Conservation (phyloP, 352 stramenopile species). For the Phytophthora sp. region DNA sequence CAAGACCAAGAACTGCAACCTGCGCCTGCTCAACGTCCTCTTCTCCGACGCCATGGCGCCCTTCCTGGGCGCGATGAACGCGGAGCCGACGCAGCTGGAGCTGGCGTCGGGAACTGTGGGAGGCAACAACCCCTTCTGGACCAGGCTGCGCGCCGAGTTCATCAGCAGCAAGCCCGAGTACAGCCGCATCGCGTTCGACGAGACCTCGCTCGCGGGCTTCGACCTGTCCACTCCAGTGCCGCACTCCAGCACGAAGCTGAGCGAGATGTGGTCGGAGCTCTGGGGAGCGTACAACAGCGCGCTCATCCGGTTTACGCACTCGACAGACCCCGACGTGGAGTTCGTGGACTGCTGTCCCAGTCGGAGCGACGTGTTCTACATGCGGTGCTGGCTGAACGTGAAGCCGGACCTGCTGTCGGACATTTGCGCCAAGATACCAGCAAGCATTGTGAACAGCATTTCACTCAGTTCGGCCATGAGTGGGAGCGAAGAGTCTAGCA, state of each 20-base stretch:
- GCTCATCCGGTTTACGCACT: constrained; percentile 13
- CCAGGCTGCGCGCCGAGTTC: constrained; percentile 14
- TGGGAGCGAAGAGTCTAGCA: not conserved
- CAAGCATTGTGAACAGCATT: constrained; percentile 1
- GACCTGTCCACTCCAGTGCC: constrained; percentile 17
- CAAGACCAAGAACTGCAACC: constrained; percentile 34
- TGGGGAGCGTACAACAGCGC: constrained; percentile 19
- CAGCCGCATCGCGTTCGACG: constrained; percentile 12
- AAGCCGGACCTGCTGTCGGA: constrained; percentile 19
- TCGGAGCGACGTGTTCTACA: constrained; percentile 23
- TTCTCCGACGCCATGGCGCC: constrained; percentile 17
- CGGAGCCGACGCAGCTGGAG: constrained; percentile 12
- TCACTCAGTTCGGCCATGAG: not conserved
- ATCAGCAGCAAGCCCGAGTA: constrained; percentile 18
- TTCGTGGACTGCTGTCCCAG: constrained; percentile 23
- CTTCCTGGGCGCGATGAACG: constrained; percentile 17
- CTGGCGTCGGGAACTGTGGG: constrained; percentile 5
- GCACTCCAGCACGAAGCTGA: constrained; percentile 24
- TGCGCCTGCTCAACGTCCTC: constrained; percentile 27
- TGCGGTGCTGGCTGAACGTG: constrained; percentile 20
- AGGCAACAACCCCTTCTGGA: constrained; percentile 22
- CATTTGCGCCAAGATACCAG: constrained; percentile 10
- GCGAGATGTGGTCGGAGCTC: constrained; percentile 27
- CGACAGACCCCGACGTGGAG: constrained; percentile 10
- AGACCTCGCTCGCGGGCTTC: constrained; percentile 8